Base-by-base conservation (phyloP, 2,329 filamentous ascomycete genomes). In the Diaporthe sp. region DNA sequence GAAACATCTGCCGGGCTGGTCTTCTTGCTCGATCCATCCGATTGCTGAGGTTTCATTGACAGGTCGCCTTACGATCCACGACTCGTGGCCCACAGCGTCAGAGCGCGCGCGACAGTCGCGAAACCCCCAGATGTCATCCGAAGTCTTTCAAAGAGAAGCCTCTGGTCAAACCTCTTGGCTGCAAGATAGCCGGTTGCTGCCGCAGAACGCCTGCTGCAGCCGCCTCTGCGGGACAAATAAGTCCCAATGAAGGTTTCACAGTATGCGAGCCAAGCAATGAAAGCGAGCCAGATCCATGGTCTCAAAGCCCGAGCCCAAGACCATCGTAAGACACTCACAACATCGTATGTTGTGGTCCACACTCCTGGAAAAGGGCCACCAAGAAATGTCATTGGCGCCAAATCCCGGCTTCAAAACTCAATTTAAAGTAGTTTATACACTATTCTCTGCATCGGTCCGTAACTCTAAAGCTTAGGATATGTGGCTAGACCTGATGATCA, bases 1-100 rank as follows among this genome's bases (percentile, higher is more conserved):
- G 40, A 66, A 66, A 50, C 42, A 66, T 52, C 61, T 67, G 61
- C 42, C 42, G 42, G 12, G 10, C 12, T 8, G 9, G 42, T 5
- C 1, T 13, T 17, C 7, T 38, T 52, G 22, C 42, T 22, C 42
- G 30, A 52, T 67, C 61, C 30, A 52, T 52, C 42, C 42, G 61
- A 67, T 17, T 35, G 9, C 33, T 19, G 30, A n/a, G 42, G 61
- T 67, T 38, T 67, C 61, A 67, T 50, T 67, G 61, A 67, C 61
- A 67, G 61, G 28, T 67, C 61, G 61, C 30, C 42, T 50, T 67
- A 9, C 42, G 17, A 50, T 50, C 42, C 40, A 50, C 60, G 42
- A 67, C 61, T 67, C 42, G 28, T 50, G 61, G 19, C 42, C 42
- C 12, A 50, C 28, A 28, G 28, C 42, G 30, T 52, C 61, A 52